Base-by-base conservation (phyloP, 768 basidiomycete genomes). In the Suillus luteus region DNA sequence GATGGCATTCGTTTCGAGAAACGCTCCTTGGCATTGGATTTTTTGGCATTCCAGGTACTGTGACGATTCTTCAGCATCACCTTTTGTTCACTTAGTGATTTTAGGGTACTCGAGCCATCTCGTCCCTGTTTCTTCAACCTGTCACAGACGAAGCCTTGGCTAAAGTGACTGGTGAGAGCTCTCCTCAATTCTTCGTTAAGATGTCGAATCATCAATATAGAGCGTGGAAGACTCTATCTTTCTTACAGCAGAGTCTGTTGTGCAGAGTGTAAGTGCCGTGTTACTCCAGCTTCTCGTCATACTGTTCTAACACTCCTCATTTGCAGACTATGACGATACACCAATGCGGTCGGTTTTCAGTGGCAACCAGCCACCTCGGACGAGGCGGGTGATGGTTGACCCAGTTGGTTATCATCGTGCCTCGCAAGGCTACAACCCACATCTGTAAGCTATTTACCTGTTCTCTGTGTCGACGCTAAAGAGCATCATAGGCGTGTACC, bases 1-100 rank as follows among this genome's bases (percentile, higher is more conserved):
- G 57, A 58, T 27, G 57, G 57, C 19, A 40, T 58, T 41, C 24
- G 40, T 31, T 58, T 58, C 5, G 38, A 58, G 57, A 58, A 58
- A 10, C 24, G 40, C 24, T 7, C 11, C 10, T 8, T 58, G 27
- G 1, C 0, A 19, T 9, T 6, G 3, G 17, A 19, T 31, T 6
- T 19, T 11, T 10, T 41, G 17, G 57, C 17, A 41, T 58, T 41
- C 14, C 0, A 58, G 57, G 57, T 58, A 58, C 17, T n/a, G 37
- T 58, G 17, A n/a, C 1, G 24, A 5, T 4, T 6, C 17, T 41
- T 19, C 27, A 58, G 11, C 19, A 58, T 14, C 11, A 31, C 5
- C 17, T 12, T 12, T 10, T 58, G 3, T 41, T 41, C 27, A 58
- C 40, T 22, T 1, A 58, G 6, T 17, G 8, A 41, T 31, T 27